phyloP scores from a whole-genome alignment of 768 basidiomycete genomes.

The Hypholoma sublateritium region DNA sequence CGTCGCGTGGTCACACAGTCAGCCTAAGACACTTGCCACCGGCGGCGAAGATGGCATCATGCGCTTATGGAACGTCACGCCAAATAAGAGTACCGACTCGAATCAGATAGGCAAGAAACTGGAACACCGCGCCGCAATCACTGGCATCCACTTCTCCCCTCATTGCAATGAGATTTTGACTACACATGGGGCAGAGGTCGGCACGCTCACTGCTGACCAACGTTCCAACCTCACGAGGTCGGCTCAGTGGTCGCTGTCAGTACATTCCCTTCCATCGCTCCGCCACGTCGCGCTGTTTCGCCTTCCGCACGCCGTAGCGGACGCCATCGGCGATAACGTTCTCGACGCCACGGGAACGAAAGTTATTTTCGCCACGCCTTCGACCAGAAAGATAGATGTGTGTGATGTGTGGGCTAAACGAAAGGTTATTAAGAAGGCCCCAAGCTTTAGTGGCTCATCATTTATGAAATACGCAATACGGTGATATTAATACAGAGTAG shows the following conservation, averaged over 20 bases:
- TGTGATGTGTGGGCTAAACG: slow-evolving; percentile 30
- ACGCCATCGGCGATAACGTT: slow-evolving; percentile 55
- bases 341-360: slow-evolving; percentile 29
- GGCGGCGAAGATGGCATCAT: slow-evolving; percentile 54
- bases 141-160: slow-evolving; percentile 71
- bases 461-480: too few species aligned
- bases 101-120: slow-evolving; percentile 44
- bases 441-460: slow-evolving; percentile 19
- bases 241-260: slow-evolving; percentile 37
- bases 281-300: slow-evolving; percentile 47
- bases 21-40: slow-evolving; percentile 69
- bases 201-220: slow-evolving; percentile 8
- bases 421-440: slow-evolving; percentile 29
- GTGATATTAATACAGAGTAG: too few species aligned
- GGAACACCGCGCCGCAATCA: slow-evolving; percentile 60
- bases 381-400: slow-evolving; percentile 25
- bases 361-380: slow-evolving; percentile 24
- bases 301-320: slow-evolving; percentile 37
- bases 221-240: slow-evolving; percentile 10
- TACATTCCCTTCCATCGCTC: slow-evolving; percentile 62
- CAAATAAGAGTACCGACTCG: slow-evolving; percentile 11
- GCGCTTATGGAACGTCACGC: slow-evolving; percentile 47
- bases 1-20: slow-evolving; percentile 86
- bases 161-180: slow-evolving; percentile 86
- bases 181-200: slow-evolving; percentile 53